Conservation (phyloP, 495 filamentous ascomycete species). For the Aspergillus nanangensis region DNA sequence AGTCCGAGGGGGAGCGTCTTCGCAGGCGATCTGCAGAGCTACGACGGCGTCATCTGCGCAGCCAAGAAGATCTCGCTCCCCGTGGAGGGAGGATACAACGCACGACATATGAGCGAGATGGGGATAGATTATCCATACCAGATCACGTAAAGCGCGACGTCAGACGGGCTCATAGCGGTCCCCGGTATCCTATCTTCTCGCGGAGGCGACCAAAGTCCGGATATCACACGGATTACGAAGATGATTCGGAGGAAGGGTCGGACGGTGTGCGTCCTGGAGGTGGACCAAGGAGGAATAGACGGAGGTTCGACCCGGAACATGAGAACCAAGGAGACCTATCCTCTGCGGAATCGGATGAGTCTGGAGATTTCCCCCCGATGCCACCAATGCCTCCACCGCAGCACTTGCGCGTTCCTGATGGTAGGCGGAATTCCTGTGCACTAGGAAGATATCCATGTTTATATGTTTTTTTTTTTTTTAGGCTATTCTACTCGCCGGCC, state of each 20-base stretch:
- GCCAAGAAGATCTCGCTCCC: too few relatives aligned
- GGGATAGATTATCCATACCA: too few relatives aligned
- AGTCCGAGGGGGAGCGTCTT: neutral
- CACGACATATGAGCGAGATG: too few relatives aligned
- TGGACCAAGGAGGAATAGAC: constrained; percentile 1
- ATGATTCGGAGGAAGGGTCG: constrained; percentile 7
- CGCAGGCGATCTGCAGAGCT: too few relatives aligned
- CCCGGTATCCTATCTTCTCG: too few relatives aligned
- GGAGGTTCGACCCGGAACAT: constrained; percentile 3
- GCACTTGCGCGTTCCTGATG: neutral
- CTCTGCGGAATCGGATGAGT: constrained; percentile 9
- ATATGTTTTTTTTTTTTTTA: neutral
- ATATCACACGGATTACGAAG: constrained; percentile 6
- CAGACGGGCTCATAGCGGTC: too few relatives aligned
- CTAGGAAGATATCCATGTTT: neutral
- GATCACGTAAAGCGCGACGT: too few relatives aligned
- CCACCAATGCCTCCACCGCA: constrained; percentile 3
- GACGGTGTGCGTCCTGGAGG: neutral
- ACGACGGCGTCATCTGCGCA: too few relatives aligned
- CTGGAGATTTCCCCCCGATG: constrained; percentile 2
- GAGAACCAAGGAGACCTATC: neutral
- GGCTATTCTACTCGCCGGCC: constrained; percentile 2
- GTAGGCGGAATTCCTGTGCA: constrained; percentile 4
- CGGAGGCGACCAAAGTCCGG: too few relatives aligned
- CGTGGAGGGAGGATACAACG: too few relatives aligned